Conservation (phyloP, 2,329 filamentous ascomycete genomes). For the Paracorniculantispora psalliotae region DNA sequence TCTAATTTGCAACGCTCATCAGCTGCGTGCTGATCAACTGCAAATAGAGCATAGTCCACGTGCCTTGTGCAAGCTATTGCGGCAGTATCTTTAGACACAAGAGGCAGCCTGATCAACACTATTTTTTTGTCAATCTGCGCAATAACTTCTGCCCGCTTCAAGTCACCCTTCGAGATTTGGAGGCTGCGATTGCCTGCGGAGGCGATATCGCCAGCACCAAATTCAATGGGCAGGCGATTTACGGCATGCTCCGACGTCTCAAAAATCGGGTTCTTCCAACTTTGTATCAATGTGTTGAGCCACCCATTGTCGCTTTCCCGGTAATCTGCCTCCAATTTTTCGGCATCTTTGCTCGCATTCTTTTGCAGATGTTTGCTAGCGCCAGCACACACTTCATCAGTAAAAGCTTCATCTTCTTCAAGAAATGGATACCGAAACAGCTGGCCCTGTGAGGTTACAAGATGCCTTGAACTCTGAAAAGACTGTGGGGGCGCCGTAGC, state of each 20-base stretch:
- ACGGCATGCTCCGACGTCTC: slow-evolving; percentile 41
- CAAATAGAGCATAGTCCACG: slow-evolving; percentile 53
- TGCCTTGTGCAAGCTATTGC: background rate
- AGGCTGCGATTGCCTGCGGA: slow-evolving; percentile 29
- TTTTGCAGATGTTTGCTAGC: background rate
- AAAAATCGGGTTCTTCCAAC: slow-evolving; percentile 77
- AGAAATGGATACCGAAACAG: slow-evolving; percentile 43
- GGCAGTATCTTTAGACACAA: slow-evolving; percentile 13
- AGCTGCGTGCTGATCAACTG: slow-evolving; percentile 92
- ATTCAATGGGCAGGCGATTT: slow-evolving; percentile 32
- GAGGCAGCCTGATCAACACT: slow-evolving; percentile 61
- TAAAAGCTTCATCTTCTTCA: slow-evolving; percentile 19
- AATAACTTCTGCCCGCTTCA: slow-evolving; percentile 61
- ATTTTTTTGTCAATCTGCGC: slow-evolving; percentile 89
- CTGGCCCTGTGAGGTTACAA: slow-evolving; percentile 37
- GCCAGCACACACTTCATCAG: background rate
- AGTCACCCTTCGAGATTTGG: slow-evolving; percentile 56
- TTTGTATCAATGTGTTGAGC: slow-evolving; percentile 55
- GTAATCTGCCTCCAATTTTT: slow-evolving; percentile 1
- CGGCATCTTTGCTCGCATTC: background rate
- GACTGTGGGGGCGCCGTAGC: background rate
- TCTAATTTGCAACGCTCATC: slow-evolving; percentile 86
- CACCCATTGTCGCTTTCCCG: slow-evolving; percentile 37
- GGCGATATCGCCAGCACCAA: too few relatives aligned
- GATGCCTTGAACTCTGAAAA: slow-evolving; percentile 5